phyloP scores from a whole-genome alignment of 2,329 filamentous ascomycete genomes.

The Zasmidium angulare region DNA sequence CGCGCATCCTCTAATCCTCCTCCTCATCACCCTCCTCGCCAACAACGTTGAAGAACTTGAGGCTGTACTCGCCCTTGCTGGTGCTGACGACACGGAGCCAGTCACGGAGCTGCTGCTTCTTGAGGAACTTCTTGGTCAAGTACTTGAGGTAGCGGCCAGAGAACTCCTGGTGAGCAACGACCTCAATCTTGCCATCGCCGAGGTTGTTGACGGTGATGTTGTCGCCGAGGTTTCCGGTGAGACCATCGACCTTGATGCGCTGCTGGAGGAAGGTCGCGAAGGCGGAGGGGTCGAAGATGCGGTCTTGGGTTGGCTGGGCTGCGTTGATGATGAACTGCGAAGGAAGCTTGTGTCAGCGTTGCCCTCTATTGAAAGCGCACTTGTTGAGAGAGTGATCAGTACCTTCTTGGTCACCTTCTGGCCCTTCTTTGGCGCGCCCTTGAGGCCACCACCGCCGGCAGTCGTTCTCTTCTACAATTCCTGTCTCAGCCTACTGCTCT shows the following conservation, averaged over 20 bases:
- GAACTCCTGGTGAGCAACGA: constrained; percentile 96
- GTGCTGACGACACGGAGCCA: constrained; percentile 99
- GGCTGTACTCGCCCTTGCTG: constrained; percentile 97
- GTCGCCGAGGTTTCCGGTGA: constrained; percentile 96
- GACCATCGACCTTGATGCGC: constrained; percentile 99
- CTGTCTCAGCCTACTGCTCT: constrained; percentile 82
- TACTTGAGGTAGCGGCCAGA: constrained; percentile 99
- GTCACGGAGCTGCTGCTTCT: constrained; percentile 99
- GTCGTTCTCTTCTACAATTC: constrained; percentile 58
- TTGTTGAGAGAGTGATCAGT: constrained; percentile 29
- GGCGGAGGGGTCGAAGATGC: constrained; percentile 98
- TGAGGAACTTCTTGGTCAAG: constrained; percentile 99
- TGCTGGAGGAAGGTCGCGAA: constrained; percentile 99
- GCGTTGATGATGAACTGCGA: constrained; percentile 97
- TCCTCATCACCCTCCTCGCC: constrained; percentile 98
- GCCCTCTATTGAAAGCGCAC: too few relatives aligned
- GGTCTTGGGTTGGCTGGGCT: constrained; percentile 95
- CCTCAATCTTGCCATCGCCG: constrained; percentile 96
- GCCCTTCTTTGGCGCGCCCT: constrained; percentile 44
- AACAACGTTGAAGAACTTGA: constrained; percentile 99
- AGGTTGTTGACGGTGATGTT: constrained; percentile 84
- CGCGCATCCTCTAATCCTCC: constrained; percentile 74
- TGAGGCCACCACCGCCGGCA: constrained; percentile 32
- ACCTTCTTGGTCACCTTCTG: constrained; percentile 86
- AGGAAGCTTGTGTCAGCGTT: constrained; percentile 3